These are phyloP conservation scores for Cystofilobasidium macerans DNA, from an alignment of 768 basidiomycete species.

Conservation along the genomic window DNA sequence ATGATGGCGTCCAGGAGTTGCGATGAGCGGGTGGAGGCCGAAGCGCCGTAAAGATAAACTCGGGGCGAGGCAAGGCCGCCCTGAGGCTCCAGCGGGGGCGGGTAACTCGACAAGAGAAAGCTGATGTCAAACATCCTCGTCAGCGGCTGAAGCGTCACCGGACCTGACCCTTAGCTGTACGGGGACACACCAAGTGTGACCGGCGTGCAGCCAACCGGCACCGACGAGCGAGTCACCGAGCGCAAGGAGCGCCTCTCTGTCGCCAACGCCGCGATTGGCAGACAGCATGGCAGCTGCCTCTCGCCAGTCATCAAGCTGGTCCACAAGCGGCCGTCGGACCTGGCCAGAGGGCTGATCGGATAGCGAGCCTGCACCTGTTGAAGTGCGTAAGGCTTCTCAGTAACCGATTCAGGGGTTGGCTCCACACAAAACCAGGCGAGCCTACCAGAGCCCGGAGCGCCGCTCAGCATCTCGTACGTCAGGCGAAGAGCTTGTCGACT, in stretches of 20 bases:
- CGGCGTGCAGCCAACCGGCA: constrained; percentile 67
- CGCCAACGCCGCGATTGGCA: constrained; percentile 53
- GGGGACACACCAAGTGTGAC: constrained; percentile 71
- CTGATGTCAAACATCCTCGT: constrained; percentile 40
- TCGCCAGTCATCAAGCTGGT: constrained; percentile 65
- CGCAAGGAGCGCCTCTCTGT: constrained; percentile 62
- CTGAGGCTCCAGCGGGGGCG: constrained; percentile 60
- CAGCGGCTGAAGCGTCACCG: not conserved
- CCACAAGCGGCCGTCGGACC: constrained; percentile 36
- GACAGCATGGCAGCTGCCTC: constrained; percentile 76
- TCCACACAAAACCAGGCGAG: not conserved
- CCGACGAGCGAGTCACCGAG: constrained; percentile 71
- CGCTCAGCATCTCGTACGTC: constrained; percentile 27
- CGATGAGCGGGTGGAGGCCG: not conserved
- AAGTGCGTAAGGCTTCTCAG: not conserved
- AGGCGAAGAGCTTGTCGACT: constrained; percentile 14
- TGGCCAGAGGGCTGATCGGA: not conserved
- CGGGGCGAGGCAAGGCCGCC: constrained; percentile 58
- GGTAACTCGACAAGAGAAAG: constrained; percentile 75
- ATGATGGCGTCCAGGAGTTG: constrained; percentile 61
- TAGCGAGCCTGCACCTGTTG: not conserved
- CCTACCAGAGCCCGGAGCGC: constrained; percentile 3
- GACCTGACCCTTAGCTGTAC: too few relatives aligned
- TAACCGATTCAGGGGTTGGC: too few relatives aligned
- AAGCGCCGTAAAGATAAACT: constrained; percentile 45